A percentile compares a stretch with the other conserved stretches of the same genome.
Conservation (phyloP, 768 basidiomycete species). For the Tulasnella sp. region DNA sequence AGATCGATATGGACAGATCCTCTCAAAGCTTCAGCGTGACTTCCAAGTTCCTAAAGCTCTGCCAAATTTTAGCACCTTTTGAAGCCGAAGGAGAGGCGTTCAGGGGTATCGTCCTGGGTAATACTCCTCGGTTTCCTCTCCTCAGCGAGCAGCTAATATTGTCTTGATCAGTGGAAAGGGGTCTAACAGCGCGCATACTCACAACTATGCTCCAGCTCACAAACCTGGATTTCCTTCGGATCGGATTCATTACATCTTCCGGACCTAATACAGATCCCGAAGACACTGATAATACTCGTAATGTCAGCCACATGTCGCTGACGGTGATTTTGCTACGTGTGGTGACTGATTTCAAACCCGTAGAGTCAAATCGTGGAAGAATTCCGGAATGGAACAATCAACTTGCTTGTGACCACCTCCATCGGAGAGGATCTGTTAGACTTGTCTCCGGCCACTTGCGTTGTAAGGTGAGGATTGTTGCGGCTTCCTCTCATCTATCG, state of each 20-base stretch:
- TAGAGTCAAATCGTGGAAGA: conserved; percentile 50
- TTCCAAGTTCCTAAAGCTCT: conserved; percentile 59
- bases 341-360: conserved; percentile 7
- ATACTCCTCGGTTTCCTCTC: conserved; percentile 30
- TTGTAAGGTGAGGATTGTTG: conserved; percentile 54
- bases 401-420: conserved; percentile 61
- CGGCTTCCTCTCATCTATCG: background rate
- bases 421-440: conserved; percentile 55
- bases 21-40: conserved; percentile 40
- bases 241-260: background rate
- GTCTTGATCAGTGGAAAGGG: conserved; percentile 48
- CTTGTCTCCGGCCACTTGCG: conserved; percentile 52
- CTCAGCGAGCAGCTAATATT: background rate
- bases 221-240: background rate
- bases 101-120: conserved; percentile 65
- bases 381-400: conserved; percentile 56
- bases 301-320: conserved; percentile 42
- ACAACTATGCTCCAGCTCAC: conserved; percentile 51
- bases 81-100: conserved; percentile 54
- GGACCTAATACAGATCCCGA: background rate
- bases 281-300: conserved; percentile 30
- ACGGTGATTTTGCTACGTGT: too few relatives aligned
- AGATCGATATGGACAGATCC: background rate
- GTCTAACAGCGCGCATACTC: conserved; percentile 55
- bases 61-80: conserved; percentile 57